phyloP scores from a whole-genome alignment of 2,329 filamentous ascomycete species.

The Calonectria pauciramosa region DNA sequence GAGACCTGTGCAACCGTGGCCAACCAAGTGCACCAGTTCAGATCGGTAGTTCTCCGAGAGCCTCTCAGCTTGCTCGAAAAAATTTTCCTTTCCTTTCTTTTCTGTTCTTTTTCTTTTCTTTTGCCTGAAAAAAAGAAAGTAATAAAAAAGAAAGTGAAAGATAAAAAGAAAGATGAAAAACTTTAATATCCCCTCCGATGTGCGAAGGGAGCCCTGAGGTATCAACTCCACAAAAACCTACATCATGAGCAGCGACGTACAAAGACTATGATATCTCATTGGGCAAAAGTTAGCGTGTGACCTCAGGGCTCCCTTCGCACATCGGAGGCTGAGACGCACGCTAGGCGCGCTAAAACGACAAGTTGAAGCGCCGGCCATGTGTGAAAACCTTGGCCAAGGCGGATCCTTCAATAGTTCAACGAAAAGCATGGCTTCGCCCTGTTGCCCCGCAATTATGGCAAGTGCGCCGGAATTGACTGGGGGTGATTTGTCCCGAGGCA shows the following conservation, averaged over 20 bases:
- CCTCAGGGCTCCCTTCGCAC: too few relatives aligned
- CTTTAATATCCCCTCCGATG: too few relatives aligned
- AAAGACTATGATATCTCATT: too few relatives aligned
- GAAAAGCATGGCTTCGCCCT: background rate
- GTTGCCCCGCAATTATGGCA: background rate
- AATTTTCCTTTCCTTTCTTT: background rate
- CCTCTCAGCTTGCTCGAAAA: background rate
- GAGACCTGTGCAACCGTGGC: background rate
- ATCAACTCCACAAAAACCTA: too few relatives aligned
- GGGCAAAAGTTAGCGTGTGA: too few relatives aligned
- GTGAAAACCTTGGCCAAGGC: background rate
- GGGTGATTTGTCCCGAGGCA: background rate
- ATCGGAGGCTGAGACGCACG: too few relatives aligned
- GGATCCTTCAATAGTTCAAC: background rate
- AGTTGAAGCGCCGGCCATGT: background rate
- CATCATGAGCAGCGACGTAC: too few relatives aligned
- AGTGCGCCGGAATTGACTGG: background rate
- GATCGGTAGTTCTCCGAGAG: too few relatives aligned
- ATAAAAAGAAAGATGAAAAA: background rate
- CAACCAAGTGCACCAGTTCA: background rate
- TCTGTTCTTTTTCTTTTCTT: background rate
- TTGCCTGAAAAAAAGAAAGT: background rate
- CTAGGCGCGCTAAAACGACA: background rate
- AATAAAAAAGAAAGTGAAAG: background rate
- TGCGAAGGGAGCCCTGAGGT: too few relatives aligned